Percentiles rank a stretch among this genome's conserved stretches.
Evolutionary conservation across 164 flowering plant genomes (phyloP).

Genomic region (Tinospora cordifolia): DNA sequence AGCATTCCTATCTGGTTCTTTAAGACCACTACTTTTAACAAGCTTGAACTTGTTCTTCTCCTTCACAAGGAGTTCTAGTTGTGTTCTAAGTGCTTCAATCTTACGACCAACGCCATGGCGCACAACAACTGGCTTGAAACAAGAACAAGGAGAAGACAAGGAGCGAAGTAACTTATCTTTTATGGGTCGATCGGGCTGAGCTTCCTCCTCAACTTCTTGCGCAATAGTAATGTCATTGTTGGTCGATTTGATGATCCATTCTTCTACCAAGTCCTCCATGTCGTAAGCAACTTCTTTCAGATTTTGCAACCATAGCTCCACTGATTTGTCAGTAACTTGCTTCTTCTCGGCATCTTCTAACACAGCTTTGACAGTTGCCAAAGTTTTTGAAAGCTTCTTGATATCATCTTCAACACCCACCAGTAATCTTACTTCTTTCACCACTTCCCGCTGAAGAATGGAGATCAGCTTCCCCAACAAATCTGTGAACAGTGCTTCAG

Average conservation of each 20-base stretch:
- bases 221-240: too few species aligned
- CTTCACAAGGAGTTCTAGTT: not conserved
- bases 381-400: not conserved
- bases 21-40: not conserved
- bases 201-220: not conserved
- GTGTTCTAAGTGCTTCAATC: not conserved
- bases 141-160: not conserved
- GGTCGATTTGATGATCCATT: not conserved
- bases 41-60: conserved; percentile 3
- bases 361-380: not conserved
- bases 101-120: conserved; percentile 1
- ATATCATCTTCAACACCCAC: conserved; percentile 2
- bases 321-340: not conserved
- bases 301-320: not conserved
- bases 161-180: not conserved
- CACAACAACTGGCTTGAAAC: not conserved
- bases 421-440: conserved; percentile 1
- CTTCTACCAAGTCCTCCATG: conserved; percentile 1
- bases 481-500: too few species aligned
- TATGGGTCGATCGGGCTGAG: not conserved
- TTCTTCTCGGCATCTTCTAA: conserved; percentile 7
- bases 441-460: not conserved
- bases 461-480: too few species aligned
- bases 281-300: not conserved
- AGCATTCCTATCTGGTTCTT: too few species aligned